phyloP scores from a whole-genome alignment of 495 filamentous ascomycete species.

The Penicillium ochrochloron region DNA sequence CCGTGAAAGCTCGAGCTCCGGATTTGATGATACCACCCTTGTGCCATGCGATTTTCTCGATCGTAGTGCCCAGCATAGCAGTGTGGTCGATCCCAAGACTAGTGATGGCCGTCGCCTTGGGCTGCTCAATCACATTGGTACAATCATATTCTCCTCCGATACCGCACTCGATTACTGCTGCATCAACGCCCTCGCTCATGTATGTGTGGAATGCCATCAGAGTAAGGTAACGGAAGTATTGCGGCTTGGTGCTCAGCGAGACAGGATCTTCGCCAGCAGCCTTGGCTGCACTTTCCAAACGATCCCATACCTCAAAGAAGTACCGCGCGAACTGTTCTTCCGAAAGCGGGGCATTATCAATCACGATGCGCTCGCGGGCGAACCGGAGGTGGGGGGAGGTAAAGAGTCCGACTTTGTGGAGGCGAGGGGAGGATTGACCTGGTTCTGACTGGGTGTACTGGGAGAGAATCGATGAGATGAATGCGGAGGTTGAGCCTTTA shows the following conservation, averaged over 20 bases:
- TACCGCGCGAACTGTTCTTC: slow-evolving; percentile 78
- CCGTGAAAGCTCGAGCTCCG: slow-evolving; percentile 70
- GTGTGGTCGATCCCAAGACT: slow-evolving; percentile 92
- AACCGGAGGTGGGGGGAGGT: slow-evolving; percentile 88
- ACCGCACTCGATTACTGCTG: slow-evolving; percentile 88
- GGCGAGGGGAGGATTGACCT: slow-evolving; percentile 34
- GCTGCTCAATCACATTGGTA: slow-evolving; percentile 83
- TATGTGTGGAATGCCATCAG: slow-evolving; percentile 91
- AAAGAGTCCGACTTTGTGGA: slow-evolving; percentile 76
- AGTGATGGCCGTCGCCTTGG: slow-evolving; percentile 75
- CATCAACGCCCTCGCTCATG: slow-evolving; percentile 76
- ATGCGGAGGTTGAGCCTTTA: slow-evolving; percentile 68
- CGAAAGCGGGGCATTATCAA: slow-evolving; percentile 75
- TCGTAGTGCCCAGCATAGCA: slow-evolving; percentile 75
- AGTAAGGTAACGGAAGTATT: slow-evolving; percentile 89
- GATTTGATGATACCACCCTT: slow-evolving; percentile 91
- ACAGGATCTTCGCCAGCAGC: slow-evolving; percentile 52
- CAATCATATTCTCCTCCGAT: slow-evolving; percentile 93
- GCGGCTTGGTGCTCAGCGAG: slow-evolving; percentile 64
- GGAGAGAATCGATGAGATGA: slow-evolving; percentile 61
- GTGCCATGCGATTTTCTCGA: slow-evolving; percentile 96
- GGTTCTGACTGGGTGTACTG: slow-evolving; percentile 56
- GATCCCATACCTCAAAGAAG: slow-evolving; percentile 91
- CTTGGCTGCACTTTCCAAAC: slow-evolving; percentile 60
- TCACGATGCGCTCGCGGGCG: slow-evolving; percentile 86